Base-by-base conservation (phyloP, 768 basidiomycete species). In the Trametes punicea region DNA sequence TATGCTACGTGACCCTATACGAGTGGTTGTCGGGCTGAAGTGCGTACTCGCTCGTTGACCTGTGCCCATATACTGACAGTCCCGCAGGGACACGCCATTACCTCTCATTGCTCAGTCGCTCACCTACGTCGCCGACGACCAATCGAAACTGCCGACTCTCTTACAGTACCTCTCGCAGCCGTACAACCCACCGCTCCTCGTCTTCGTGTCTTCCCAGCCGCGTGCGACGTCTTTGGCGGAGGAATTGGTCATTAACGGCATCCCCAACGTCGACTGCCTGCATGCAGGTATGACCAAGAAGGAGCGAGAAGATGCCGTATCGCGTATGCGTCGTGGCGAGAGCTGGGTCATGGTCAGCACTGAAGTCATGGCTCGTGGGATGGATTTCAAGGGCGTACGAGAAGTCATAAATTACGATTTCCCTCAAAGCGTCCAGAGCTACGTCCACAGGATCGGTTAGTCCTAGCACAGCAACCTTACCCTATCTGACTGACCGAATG, bases 341-440 rank as follows among this genome's bases (percentile, higher is more conserved):
- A 88, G 91, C 57, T 98, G 97, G 97, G 83, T 95, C 30, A 83
- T 98, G 81, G 81, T 99, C 42, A 91, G 88, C 62, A 99, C 97
- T 21, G 97, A 99, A 69, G 90, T 98, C 47, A 90, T 98, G 91
- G 93, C 93, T 21, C 82, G 97, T 63, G 97, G 97, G 3, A 94
- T 99, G 88, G 97, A 98, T 68, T 98, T 99, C 76, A 90, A 88
- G 69, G 94, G 95, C 9, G 84, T 96, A 48, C 78, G 85, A 56
- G 90, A 98, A 66, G 94, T 99, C 9, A 87, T 98, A 67, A 99
- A 98, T 70, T 95, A 90, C 65, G 96, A 98, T 72, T 98, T 98
- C 72, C 97, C 97, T 2, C 93, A 88, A 34, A 95, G 84, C 51
- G 88, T 96, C 2, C 93, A 96, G 70, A 94, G 90, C 66, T 99